Conservation (phyloP, 495 filamentous ascomycete species). For the Letharia columbiana region DNA sequence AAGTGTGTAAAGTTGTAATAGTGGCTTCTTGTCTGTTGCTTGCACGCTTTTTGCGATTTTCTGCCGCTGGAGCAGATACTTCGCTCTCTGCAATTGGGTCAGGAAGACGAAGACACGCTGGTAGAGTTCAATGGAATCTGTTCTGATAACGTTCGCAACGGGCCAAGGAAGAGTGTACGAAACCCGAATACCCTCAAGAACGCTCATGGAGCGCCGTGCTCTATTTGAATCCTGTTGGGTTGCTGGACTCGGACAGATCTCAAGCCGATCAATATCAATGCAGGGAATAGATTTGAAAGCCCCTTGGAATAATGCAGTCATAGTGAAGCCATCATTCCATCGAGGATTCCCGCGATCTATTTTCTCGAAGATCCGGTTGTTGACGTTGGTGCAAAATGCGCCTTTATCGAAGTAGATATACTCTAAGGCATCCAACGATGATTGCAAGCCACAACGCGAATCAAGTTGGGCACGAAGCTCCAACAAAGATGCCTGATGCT, state of each 20-base stretch:
- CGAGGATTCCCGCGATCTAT: constrained; percentile 55
- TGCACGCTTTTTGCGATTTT: constrained; percentile 26
- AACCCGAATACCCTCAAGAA: constrained; percentile 49
- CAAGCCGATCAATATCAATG: constrained; percentile 52
- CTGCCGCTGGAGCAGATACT: constrained; percentile 54
- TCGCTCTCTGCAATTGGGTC: constrained; percentile 68
- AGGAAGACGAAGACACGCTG: constrained; percentile 64
- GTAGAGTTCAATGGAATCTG: constrained; percentile 52
- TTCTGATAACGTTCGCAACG: constrained; percentile 69
- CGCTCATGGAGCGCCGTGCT: constrained; percentile 36
- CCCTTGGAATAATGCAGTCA: constrained; percentile 70
- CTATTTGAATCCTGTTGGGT: constrained; percentile 15
- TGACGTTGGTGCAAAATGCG: constrained; percentile 50
- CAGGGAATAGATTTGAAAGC: constrained; percentile 46
- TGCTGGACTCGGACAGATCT: constrained; percentile 37
- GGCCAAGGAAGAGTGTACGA: constrained; percentile 70
- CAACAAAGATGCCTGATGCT: constrained; percentile 57
- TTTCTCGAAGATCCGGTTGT: constrained; percentile 63
- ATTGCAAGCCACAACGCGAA: constrained; percentile 56
- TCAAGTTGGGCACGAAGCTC: constrained; percentile 59
- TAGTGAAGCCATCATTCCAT: constrained; percentile 76
- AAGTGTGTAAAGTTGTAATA: constrained; percentile 48
- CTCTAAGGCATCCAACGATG: constrained; percentile 57
- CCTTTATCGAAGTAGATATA: constrained; percentile 65
- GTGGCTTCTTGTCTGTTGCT: not conserved